A percentile compares a stretch with the other conserved stretches of the same genome.
phyloP scores from a whole-genome alignment of 2,329 filamentous ascomycete species.

The Diaporthe ilicicola region DNA sequence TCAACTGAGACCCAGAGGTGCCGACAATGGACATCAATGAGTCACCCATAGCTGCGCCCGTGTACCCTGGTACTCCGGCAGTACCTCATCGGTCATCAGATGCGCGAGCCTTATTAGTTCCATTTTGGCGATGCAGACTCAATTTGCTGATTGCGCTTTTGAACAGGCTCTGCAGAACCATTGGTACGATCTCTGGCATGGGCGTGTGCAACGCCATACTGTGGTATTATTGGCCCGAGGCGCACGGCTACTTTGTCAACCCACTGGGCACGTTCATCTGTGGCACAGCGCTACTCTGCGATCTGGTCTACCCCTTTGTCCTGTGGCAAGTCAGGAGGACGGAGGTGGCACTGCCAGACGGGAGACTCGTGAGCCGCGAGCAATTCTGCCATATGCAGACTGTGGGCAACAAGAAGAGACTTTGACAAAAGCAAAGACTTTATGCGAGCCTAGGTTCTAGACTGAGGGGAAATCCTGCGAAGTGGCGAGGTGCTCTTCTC shows the following conservation, averaged over 20 bases:
- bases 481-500: not conserved
- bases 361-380: slow-evolving; percentile 42
- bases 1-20: not conserved
- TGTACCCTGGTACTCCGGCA: not conserved
- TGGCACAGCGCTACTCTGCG: slow-evolving; percentile 50
- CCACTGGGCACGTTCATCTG: slow-evolving; percentile 53
- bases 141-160: slow-evolving; percentile 5
- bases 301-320: slow-evolving; percentile 55
- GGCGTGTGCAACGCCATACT: slow-evolving; percentile 48
- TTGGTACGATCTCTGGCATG: slow-evolving; percentile 53
- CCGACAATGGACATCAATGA: too few species aligned
- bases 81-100: not conserved
- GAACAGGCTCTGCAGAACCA: slow-evolving; percentile 51
- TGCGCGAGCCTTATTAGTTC: not conserved
- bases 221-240: slow-evolving; percentile 62
- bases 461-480: not conserved
- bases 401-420: slow-evolving; percentile 19
- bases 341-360: slow-evolving; percentile 49
- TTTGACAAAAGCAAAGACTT: not conserved
- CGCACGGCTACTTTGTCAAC: slow-evolving; percentile 55
- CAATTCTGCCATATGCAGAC: not conserved
- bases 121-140: not conserved
- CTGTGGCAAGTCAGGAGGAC: slow-evolving; percentile 50
- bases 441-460: not conserved
- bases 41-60: too few species aligned